A percentile compares a stretch with the other conserved stretches of the same genome.
These are phyloP conservation scores for Detonula confervacea DNA, from an alignment of 352 stramenopile genomes.

Conservation along the genomic window DNA sequence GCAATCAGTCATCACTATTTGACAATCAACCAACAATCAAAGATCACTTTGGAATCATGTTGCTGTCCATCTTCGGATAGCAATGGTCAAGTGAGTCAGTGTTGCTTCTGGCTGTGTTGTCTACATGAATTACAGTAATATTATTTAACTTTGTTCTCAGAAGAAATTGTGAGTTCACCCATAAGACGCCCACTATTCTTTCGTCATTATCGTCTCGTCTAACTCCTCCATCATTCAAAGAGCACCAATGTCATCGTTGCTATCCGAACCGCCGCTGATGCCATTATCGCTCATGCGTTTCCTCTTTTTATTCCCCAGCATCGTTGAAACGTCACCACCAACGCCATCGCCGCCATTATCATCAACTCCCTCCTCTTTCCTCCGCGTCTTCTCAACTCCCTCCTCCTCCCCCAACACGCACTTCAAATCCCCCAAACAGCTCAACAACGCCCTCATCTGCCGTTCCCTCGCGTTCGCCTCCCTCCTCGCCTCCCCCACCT, in stretches of 20 bases:
- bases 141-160: no score
- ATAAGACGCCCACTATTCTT: no score
- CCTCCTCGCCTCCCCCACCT: constrained; percentile 26
- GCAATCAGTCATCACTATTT: no score
- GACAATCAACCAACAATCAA: no score
- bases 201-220: no score
- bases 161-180: no score
- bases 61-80: no score
- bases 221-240: not conserved
- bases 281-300: not conserved
- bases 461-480: constrained; percentile 40
- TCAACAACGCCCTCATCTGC: constrained; percentile 38
- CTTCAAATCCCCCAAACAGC: constrained; percentile 48
- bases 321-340: no score
- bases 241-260: not conserved
- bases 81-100: no score
- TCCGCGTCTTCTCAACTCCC: not conserved
- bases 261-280: not conserved
- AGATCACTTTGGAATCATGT: no score
- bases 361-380: not conserved
- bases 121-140: no score
- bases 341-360: not conserved
- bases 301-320: constrained; percentile 3
- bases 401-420: constrained; percentile 42
- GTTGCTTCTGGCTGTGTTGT: no score